These are phyloP conservation scores for Thalassiosira hispida DNA, from an alignment of 352 stramenopile species.

Conservation along the genomic window DNA sequence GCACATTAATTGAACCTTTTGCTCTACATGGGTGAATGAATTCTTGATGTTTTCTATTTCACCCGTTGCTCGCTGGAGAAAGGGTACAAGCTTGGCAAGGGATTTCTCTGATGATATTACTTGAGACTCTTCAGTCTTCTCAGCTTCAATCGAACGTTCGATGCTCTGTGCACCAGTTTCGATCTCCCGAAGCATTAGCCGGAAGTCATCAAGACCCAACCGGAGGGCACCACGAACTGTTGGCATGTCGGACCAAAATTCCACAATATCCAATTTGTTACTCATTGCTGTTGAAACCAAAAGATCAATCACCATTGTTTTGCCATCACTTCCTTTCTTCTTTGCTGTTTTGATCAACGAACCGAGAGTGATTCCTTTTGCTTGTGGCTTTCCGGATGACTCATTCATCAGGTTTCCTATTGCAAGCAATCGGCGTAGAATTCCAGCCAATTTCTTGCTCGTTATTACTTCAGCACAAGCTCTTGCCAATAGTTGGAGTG, in stretches of 20 bases:
- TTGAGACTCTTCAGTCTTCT: constrained; percentile 33
- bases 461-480: constrained; percentile 52
- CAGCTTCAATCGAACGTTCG: constrained; percentile 26
- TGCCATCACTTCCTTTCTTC: constrained; percentile 54
- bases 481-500: constrained; percentile 27
- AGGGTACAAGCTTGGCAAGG: constrained; percentile 33
- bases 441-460: constrained; percentile 41
- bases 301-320: constrained; percentile 57
- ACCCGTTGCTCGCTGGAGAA: constrained; percentile 18
- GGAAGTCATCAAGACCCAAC: constrained; percentile 46
- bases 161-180: constrained; percentile 28
- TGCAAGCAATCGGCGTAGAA: constrained; percentile 42
- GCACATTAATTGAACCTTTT: constrained; percentile 25
- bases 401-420: constrained; percentile 67
- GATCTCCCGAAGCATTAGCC: constrained; percentile 33
- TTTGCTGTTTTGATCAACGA: constrained; percentile 51
- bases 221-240: constrained; percentile 33
- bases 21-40: constrained; percentile 22
- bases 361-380: constrained; percentile 53
- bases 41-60: constrained; percentile 28
- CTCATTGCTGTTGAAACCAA: constrained; percentile 33
- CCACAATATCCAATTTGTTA: constrained; percentile 28
- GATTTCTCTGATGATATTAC: constrained; percentile 15
- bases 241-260: constrained; percentile 44
- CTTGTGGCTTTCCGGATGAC: constrained; percentile 29